Base-by-base conservation (phyloP, 208 protist species). In the Leishmania martiniquensis region DNA sequence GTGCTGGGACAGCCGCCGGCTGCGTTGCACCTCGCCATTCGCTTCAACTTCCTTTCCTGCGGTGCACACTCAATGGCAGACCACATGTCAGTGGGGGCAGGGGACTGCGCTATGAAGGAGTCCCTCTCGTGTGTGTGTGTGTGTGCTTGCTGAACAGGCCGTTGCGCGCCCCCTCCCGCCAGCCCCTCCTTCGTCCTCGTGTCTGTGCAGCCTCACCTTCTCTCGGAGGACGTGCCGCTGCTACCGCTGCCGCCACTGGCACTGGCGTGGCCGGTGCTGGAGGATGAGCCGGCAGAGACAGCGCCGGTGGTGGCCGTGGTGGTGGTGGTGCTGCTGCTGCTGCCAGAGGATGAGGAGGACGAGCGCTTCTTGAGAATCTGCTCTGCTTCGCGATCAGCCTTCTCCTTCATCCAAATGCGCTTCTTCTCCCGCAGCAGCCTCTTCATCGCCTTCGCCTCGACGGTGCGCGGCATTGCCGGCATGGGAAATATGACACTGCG, bases 401-500 rank as follows among this genome's bases (percentile, higher is more conserved):
- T 96, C 65, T 93, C 84, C 78, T 93, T 87, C 77, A 92, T 79
- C 92, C 92, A 96, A 29, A 85, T 62, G n/a, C 57, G 71, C 75
- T 93, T 90, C 75, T 94, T 94, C 82, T 96, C 89, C n/a, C 90
- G 87, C 57, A 95, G 72, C 29, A 95, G 80, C 34, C 85, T 85
- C 65, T 85, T 83, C 77, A 93, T 78, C 39, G 80, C 69, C 78
- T 90, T 89, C 10, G 84, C 82, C 77, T 96, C 93, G 29, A 95
- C 76, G 7, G 88, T 91, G 29, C 93, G 89, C 42, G 89, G 80
- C 66, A 83, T 92, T 37, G 93, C 77, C 37, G 91, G 85, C 67
- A 89, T 91, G 7, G 93, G 81, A 55, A 95, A 94, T 49, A 96
- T 94, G 65, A 96, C 87, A 74, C 90, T 89, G 29, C 94, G 87